Evolutionary conservation across 805 yeast species (phyloP).

Genomic region (Lipomyces starkeyi): DNA sequence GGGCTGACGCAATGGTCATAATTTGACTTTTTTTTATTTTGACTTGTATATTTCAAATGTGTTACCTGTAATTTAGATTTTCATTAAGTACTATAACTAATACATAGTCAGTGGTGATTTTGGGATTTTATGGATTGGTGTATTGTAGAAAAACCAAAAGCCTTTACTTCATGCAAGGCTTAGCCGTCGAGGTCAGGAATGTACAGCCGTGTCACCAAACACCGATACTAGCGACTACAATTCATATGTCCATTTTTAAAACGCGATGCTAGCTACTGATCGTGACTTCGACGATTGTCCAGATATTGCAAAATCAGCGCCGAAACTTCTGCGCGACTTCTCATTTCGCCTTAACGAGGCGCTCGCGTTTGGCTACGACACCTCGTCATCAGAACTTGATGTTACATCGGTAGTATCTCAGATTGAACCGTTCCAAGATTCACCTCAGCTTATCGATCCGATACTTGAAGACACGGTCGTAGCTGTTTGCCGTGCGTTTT

Average conservation of each 20-base stretch:
- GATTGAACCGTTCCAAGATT: conserved; percentile 35
- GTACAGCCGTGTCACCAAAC: too few species aligned
- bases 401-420: conserved; percentile 1
- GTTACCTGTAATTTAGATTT: too few species aligned
- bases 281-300: conserved; percentile 36
- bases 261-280: conserved; percentile 10
- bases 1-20: conserved; percentile 54
- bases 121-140: too few species aligned
- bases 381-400: conserved; percentile 3
- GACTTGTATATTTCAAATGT: too few species aligned
- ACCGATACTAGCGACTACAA: too few species aligned
- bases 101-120: too few species aligned
- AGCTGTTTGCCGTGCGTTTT: conserved; percentile 7
- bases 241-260: background rate
- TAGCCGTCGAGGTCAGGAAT: too few species aligned
- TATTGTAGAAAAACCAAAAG: too few species aligned
- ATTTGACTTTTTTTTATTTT: conserved; percentile 40
- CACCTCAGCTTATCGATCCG: conserved; percentile 33
- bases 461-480: conserved; percentile 20
- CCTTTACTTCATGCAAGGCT: too few species aligned
- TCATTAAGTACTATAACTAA: too few species aligned
- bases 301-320: conserved; percentile 30
- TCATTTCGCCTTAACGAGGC: conserved; percentile 7
- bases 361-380: background rate
- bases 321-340: conserved; percentile 24